Conservation (phyloP, 179 eudicot genomes). For the Gypsophila paniculata region DNA sequence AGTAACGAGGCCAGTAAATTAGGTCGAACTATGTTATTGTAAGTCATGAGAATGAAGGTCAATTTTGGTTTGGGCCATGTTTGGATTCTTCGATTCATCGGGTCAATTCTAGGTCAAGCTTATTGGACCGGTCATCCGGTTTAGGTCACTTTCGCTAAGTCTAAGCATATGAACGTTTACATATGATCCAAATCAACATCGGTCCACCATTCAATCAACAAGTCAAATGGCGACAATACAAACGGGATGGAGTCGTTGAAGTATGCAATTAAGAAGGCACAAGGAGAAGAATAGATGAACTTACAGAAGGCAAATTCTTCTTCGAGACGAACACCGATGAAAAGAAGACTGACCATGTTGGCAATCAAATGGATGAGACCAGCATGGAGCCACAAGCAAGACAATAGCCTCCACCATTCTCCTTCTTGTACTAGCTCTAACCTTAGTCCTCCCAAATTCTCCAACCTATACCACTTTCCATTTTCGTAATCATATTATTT, state of each 20-base stretch:
- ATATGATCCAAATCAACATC: no score
- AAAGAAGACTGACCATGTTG: conserved; percentile 45
- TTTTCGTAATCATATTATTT: neutral
- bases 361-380: conserved; percentile 38
- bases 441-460: conserved; percentile 36
- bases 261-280: neutral
- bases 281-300: conserved; percentile 4
- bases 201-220: no score
- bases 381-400: conserved; percentile 45
- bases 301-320: conserved; percentile 43
- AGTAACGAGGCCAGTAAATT: no score
- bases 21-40: no score
- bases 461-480: conserved; percentile 25
- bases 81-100: no score
- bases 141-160: no score
- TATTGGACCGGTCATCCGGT: no score
- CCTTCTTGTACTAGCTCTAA: conserved; percentile 33
- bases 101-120: no score
- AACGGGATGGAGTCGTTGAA: neutral
- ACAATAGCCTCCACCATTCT: conserved; percentile 37
- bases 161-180: no score
- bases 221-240: no score
- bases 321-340: conserved; percentile 40
- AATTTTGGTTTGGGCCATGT: no score
- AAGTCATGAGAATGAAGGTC: no score